These are phyloP conservation scores for Graphilbum ipis-grandicollis DNA, from an alignment of 2,329 filamentous ascomycete species.

Conservation along the genomic window DNA sequence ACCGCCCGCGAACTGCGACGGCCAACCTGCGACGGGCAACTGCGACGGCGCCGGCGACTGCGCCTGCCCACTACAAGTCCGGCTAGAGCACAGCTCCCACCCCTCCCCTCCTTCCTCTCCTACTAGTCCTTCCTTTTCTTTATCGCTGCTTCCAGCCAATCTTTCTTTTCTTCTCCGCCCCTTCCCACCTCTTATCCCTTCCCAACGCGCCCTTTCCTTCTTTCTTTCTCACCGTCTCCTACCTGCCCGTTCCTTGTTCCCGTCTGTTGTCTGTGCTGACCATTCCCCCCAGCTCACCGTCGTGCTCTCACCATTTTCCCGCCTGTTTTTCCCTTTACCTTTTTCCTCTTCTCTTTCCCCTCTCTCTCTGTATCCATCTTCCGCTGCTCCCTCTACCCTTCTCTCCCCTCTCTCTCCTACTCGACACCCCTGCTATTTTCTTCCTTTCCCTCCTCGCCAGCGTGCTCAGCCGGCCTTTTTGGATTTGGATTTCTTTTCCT, in stretches of 20 bases:
- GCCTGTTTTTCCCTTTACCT: no score
- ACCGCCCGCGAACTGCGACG: no score
- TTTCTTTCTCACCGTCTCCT: not conserved
- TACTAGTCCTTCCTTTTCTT: conserved; percentile 2
- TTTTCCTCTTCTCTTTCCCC: not conserved
- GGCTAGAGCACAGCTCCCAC: no score
- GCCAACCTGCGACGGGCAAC: no score
- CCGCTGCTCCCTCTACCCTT: not conserved
- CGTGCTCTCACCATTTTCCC: not conserved
- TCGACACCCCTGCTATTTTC: conserved; percentile 2
- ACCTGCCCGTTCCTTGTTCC: no score
- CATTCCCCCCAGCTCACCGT: not conserved
- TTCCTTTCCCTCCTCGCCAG: no score
- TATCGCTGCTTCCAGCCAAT: conserved; percentile 8
- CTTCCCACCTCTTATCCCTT: not conserved
- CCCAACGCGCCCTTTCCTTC: not conserved
- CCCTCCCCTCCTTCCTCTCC: not conserved
- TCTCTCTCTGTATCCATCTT: not conserved
- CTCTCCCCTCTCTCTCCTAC: not conserved
- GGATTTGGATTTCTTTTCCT: no score
- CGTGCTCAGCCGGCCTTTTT: no score
- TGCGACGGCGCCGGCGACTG: no score
- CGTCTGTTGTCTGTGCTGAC: not conserved
- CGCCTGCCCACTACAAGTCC: no score
- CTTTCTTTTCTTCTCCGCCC: not conserved